Base-by-base conservation (phyloP, 352 stramenopile species). In the Globisporangium sylvaticum region DNA sequence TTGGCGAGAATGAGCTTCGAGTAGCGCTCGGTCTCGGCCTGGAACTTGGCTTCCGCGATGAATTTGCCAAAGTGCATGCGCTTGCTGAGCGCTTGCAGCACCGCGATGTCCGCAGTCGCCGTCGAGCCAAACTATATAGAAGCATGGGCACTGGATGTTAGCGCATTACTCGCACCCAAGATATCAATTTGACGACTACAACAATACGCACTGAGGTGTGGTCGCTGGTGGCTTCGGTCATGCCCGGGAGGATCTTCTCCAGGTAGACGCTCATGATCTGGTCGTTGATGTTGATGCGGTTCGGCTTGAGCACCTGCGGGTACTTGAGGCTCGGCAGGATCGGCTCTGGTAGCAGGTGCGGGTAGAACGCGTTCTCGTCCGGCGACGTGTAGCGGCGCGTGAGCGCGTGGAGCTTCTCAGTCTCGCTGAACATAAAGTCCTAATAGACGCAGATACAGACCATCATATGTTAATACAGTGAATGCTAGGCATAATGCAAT, bases 1-100 rank as follows among this genome's bases (percentile, higher is more conserved):
- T 97, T 97, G 8, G 81, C 84, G 20, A 78, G 77, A 46, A 99
- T 98, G 66, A 99, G 79, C 66, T 82, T 62, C 71, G 93, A 97
- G 86, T 98, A 99, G 60, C 80, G 84, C 64, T 96, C 84, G 4
- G 88, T 88, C 73, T 94, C 88, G 7, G 86, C 84, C 69, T 97
- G 84, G 75, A 98, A 99, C 81, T 99, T 99, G 75, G 90, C 96
- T 67, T 95, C 88, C 0, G 97, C 97, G n/a, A 99, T 98, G 76
- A 99, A 99, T 72, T 99, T 99, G 57, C 97, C 97, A 65, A 98
- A 99, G 74, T 99, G 97, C 66, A 99, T 97, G 68, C 97, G 89
- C 73, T 98, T 97, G 68, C 87, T 98, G 20, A 99, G 77, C 29
- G 97, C 97, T 70, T 99, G 96, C 29, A 99, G 73, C 34, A 97